A percentile compares a stretch with the other conserved stretches of the same genome.
Conservation (phyloP, 495 filamentous ascomycete species). For the Neurospora sp. region DNA sequence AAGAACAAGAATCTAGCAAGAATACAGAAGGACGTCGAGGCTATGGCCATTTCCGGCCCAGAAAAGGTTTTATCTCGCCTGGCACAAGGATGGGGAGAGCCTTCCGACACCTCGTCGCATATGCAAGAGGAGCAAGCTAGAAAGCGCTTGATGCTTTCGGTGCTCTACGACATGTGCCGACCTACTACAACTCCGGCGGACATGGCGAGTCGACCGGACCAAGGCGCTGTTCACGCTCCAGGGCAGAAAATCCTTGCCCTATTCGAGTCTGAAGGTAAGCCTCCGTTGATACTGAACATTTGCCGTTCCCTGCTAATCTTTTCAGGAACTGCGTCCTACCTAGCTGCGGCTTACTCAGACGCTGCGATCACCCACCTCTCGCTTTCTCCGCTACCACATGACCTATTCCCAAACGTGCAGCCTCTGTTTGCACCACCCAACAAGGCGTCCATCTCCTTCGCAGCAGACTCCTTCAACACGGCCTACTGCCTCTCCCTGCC, state of each 20-base stretch:
- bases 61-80: constrained; percentile 34
- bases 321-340: constrained; percentile 31
- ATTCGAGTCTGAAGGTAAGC: constrained; percentile 33
- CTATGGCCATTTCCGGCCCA: constrained; percentile 33
- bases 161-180: constrained; percentile 15
- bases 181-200: not conserved
- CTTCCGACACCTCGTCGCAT: constrained; percentile 23
- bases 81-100: constrained; percentile 29
- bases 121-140: constrained; percentile 29
- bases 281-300: not conserved
- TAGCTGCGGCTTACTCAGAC: constrained; percentile 25
- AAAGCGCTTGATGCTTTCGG: constrained; percentile 36
- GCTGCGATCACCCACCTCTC: constrained; percentile 25
- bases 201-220: not conserved
- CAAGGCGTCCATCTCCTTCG: constrained; percentile 19
- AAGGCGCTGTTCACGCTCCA: not conserved
- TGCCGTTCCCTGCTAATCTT: constrained; percentile 6
- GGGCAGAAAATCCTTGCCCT: constrained; percentile 26
- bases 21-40: constrained; percentile 29
- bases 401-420: constrained; percentile 27
- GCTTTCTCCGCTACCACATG: constrained; percentile 21
- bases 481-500: constrained; percentile 29
- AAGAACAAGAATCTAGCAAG: constrained; percentile 9
- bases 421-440: constrained; percentile 25
- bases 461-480: constrained; percentile 22